A percentile compares a stretch with the other conserved stretches of the same genome.
Evolutionary conservation across 306 rosid species (phyloP).

Genomic region (Cicer judaicum): DNA sequence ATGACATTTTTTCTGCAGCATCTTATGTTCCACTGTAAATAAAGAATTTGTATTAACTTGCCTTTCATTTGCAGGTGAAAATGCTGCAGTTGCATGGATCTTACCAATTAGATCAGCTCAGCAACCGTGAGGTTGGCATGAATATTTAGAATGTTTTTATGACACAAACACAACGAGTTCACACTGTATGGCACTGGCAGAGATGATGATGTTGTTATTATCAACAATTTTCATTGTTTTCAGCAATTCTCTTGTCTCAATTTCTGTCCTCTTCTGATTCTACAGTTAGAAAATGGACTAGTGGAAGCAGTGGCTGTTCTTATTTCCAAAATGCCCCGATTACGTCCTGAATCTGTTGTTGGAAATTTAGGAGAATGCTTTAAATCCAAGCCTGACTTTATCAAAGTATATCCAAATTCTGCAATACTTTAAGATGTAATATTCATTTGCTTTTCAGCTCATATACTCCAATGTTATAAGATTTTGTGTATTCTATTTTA

Average conservation of each 20-base stretch:
- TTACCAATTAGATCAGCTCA: conserved; percentile 77
- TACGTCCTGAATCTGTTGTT: conserved; percentile 66
- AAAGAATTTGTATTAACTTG: conserved; percentile 35
- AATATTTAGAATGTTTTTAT: conserved; percentile 38
- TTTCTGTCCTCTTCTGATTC: conserved; percentile 37
- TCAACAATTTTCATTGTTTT: not conserved
- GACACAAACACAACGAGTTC: conserved; percentile 26
- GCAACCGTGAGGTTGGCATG: conserved; percentile 84
- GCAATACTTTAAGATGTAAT: conserved; percentile 3
- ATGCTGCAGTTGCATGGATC: conserved; percentile 93
- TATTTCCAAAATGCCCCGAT: conserved; percentile 84
- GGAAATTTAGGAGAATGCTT: conserved; percentile 81
- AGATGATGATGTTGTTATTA: conserved; percentile 16
- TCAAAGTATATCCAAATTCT: conserved; percentile 60
- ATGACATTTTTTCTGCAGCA: conserved; percentile 33
- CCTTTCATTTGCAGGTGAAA: conserved; percentile 73
- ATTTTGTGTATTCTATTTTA: conserved; percentile 38
- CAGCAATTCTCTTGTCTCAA: conserved; percentile 39
- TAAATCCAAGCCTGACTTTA: conserved; percentile 84
- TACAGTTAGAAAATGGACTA: conserved; percentile 86
- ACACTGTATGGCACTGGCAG: not conserved
- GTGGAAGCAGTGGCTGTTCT: conserved; percentile 92
- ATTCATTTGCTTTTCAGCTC: not conserved
- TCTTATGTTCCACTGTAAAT: conserved; percentile 39
- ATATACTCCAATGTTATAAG: conserved; percentile 30